These are phyloP conservation scores for Mortierella sp. DNA, from an alignment of 371 early-diverging fungal species.

Conservation along the genomic window DNA sequence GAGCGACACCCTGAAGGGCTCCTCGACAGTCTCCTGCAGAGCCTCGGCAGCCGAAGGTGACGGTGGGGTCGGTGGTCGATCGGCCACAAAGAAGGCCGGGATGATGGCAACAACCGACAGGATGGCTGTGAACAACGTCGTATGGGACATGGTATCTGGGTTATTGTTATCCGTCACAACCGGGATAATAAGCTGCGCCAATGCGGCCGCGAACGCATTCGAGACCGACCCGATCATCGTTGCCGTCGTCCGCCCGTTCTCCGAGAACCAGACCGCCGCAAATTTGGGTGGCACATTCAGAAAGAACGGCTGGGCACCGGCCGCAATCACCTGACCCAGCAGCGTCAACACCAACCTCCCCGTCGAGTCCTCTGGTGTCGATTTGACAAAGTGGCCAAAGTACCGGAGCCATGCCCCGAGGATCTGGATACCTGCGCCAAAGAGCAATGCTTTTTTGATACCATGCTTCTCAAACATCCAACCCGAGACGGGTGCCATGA, in stretches of 20 bases:
- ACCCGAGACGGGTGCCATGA: conserved; percentile 61
- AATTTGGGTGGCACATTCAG: conserved; percentile 73
- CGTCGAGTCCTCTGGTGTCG: conserved; percentile 58
- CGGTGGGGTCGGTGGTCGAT: conserved; percentile 65
- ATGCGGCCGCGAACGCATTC: conserved; percentile 65
- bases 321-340: conserved; percentile 73
- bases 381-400: conserved; percentile 60
- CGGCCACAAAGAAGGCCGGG: conserved; percentile 64
- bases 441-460: conserved; percentile 62
- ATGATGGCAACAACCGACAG: conserved; percentile 61
- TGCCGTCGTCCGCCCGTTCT: conserved; percentile 71
- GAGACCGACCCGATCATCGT: conserved; percentile 68
- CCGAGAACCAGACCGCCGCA: conserved; percentile 77
- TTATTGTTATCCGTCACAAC: conserved; percentile 55
- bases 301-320: conserved; percentile 72
- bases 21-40: conserved; percentile 42
- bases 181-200: conserved; percentile 70
- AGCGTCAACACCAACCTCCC: conserved; percentile 62
- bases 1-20: conserved; percentile 64
- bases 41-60: conserved; percentile 59
- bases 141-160: conserved; percentile 52
- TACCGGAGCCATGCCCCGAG: conserved; percentile 74
- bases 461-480: conserved; percentile 64
- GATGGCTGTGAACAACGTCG: conserved; percentile 65
- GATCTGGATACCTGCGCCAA: conserved; percentile 62